Percentiles rank a stretch among this genome's conserved stretches.
Conservation (phyloP, 2,329 filamentous ascomycete species). For the Nigrospora oryzae region DNA sequence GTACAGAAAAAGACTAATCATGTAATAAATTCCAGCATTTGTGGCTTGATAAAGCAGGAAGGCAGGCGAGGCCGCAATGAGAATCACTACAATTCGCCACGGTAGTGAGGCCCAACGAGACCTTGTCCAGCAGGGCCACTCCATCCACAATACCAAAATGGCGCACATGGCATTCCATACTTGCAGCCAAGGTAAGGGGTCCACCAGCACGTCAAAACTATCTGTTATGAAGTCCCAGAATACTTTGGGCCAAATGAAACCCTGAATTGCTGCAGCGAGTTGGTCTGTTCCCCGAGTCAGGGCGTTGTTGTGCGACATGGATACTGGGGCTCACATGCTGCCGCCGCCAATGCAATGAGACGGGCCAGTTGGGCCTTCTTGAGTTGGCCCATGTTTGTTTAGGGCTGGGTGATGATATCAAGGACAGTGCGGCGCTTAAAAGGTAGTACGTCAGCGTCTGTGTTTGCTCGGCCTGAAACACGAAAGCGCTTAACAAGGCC, state of each 20-base stretch:
- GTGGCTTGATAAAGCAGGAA: background rate
- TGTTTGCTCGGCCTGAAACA: too few relatives aligned
- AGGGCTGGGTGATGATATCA: background rate
- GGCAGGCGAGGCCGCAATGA: background rate
- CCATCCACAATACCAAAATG: background rate
- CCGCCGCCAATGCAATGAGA: background rate
- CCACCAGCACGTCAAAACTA: background rate
- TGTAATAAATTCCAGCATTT: background rate
- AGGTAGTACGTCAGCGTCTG: too few relatives aligned
- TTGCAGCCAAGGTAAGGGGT: background rate
- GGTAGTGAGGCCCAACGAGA: background rate
- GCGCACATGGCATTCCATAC: background rate
- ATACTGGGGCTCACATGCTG: background rate
- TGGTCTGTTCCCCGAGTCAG: background rate
- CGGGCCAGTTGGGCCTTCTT: background rate
- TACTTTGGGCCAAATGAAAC: slow-evolving; percentile 1
- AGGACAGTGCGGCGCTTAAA: too few relatives aligned
- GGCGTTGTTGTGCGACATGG: background rate
- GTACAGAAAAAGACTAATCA: background rate
- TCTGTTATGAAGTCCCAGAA: background rate
- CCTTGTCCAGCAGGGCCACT: background rate
- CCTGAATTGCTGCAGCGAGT: background rate
- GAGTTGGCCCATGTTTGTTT: background rate
- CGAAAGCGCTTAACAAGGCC: too few relatives aligned
- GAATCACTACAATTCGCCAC: background rate